Evolutionary conservation across 805 yeast genomes (phyloP).

Genomic region (Saccharomycopsis microspora): DNA sequence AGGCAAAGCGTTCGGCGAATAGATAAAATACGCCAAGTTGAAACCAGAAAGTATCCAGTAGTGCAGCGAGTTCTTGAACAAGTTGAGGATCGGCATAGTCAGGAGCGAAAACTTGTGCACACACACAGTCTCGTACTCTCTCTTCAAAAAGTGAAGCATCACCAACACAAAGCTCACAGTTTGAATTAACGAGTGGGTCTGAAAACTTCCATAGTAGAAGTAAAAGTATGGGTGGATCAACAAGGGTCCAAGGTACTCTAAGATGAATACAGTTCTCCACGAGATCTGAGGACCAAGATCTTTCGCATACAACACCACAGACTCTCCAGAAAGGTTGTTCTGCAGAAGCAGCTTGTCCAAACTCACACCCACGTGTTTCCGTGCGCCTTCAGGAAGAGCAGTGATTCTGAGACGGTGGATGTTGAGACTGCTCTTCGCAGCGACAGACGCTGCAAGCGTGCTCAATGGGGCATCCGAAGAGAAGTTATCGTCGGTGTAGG

Average conservation of each 20-base stretch:
- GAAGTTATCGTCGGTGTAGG: conserved; percentile 23
- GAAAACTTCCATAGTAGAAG: conserved; percentile 24
- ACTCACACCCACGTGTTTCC: conserved; percentile 23
- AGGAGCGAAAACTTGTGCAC: conserved; percentile 79
- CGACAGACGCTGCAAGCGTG: conserved; percentile 32
- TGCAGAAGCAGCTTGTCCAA: conserved; percentile 22
- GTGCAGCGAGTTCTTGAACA: conserved; percentile 83
- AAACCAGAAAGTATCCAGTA: conserved; percentile 89
- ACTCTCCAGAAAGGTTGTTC: conserved; percentile 34
- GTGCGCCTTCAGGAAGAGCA: conserved; percentile 17
- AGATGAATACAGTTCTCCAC: conserved; percentile 82
- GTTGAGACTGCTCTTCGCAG: conserved; percentile 32
- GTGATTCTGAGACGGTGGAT: conserved; percentile 49
- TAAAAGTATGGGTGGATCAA: conserved; percentile 66
- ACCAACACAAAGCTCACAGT: conserved; percentile 41
- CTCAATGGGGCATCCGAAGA: conserved; percentile 27
- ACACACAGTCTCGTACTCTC: conserved; percentile 79
- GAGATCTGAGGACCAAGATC: conserved; percentile 90
- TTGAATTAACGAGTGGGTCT: conserved; percentile 41
- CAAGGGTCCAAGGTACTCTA: conserved; percentile 88
- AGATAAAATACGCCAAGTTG: conserved; percentile 36
- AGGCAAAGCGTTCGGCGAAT: conserved; percentile 21
- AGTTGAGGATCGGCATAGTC: conserved; percentile 85
- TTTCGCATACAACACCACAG: conserved; percentile 44
- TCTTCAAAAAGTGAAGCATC: conserved; percentile 68